A percentile compares a stretch with the other conserved stretches of the same genome.
Conservation (phyloP, 2,329 filamentous ascomycete species). For the Sporothrix brunneoviolacea region DNA sequence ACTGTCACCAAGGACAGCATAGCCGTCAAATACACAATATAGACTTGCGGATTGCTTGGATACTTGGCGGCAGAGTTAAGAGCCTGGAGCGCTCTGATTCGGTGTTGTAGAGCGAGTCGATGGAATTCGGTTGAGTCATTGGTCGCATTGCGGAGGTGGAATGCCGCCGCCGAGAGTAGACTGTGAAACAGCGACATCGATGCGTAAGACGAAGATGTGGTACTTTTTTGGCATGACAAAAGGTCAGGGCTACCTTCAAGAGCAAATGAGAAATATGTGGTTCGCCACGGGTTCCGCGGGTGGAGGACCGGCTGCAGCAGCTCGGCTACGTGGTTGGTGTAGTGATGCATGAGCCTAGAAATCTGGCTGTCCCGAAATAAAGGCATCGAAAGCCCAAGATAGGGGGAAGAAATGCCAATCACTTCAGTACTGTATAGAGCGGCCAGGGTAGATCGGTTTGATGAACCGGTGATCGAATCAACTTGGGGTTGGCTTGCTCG, state of each 20-base stretch:
- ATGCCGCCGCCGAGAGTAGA: constrained; percentile 8
- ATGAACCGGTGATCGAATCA: too few species aligned
- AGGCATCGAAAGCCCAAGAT: neutral
- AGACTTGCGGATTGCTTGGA: neutral
- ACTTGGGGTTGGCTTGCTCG: too few species aligned
- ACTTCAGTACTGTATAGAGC: too few species aligned
- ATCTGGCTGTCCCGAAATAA: neutral
- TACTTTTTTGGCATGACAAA: neutral
- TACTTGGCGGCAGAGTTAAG: constrained; percentile 4
- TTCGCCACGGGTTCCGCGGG: constrained; percentile 11
- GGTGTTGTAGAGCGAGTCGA: neutral
- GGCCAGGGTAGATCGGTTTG: too few species aligned
- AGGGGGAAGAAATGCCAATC: too few species aligned
- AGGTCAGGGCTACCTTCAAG: neutral
- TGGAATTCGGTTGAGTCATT: neutral
- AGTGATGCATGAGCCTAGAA: constrained; percentile 11
- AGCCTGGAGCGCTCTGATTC: neutral
- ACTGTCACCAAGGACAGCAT: constrained; percentile 14
- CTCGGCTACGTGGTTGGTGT: constrained; percentile 5
- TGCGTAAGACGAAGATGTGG: neutral
- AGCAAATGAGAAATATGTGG: constrained; percentile 1
- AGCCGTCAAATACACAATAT: too few species aligned
- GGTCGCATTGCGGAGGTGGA: constrained; percentile 11
- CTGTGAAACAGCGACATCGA: constrained; percentile 3
- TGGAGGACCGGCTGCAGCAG: constrained; percentile 13